These are phyloP conservation scores for Quaeritorhiza haematococci DNA, from an alignment of 371 early-diverging fungal species.

Conservation along the genomic window DNA sequence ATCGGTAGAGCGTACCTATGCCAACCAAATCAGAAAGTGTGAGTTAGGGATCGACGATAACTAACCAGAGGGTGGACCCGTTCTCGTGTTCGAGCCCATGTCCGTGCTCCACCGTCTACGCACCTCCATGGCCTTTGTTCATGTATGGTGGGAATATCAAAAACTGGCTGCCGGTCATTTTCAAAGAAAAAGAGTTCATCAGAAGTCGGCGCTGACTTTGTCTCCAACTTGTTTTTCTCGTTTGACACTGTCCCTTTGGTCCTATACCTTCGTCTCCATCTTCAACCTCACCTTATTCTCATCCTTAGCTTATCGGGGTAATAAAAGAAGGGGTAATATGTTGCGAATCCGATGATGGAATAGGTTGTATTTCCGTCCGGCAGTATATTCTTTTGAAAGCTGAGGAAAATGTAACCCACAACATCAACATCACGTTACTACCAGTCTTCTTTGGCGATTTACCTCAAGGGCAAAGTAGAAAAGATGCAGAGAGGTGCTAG, in stretches of 20 bases:
- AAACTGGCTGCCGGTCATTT: constrained; percentile 65
- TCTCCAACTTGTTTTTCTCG: not conserved
- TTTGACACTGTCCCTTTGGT: not conserved
- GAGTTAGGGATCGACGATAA: too few relatives aligned
- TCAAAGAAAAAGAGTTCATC: constrained; percentile 2
- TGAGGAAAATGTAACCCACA: not conserved
- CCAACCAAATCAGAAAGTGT: too few relatives aligned
- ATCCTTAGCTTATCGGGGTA: constrained; percentile 74
- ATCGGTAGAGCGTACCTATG: constrained; percentile 57
- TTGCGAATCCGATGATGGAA: constrained; percentile 73
- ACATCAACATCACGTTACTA: not conserved
- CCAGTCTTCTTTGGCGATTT: not conserved
- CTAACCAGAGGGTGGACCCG: not conserved
- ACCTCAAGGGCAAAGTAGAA: not conserved
- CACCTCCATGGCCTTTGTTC: constrained; percentile 76
- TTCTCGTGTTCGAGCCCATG: not conserved
- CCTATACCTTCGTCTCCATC: constrained; percentile 1
- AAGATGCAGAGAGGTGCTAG: too few relatives aligned
- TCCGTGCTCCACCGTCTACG: constrained; percentile 13
- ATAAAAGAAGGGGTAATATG: constrained; percentile 74
- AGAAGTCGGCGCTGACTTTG: not conserved
- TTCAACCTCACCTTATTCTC: constrained; percentile 63
- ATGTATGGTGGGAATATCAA: constrained; percentile 85
- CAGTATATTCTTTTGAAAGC: constrained; percentile 6
- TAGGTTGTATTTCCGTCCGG: constrained; percentile 37